Evolutionary conservation across 495 filamentous ascomycete species (phyloP).

Genomic region (Lasiosphaeria miniovina): DNA sequence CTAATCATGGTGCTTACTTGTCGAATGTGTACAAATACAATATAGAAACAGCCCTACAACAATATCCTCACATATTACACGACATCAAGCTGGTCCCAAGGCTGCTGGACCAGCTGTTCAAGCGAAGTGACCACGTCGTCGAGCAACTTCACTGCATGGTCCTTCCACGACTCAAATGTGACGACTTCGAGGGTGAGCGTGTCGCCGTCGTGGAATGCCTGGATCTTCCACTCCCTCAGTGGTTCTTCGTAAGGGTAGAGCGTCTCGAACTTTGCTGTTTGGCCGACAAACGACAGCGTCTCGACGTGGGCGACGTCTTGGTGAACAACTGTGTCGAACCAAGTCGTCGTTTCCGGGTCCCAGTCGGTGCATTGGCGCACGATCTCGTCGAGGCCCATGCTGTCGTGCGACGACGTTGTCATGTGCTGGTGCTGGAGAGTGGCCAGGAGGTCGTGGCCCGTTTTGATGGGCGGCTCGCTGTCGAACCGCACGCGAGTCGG

Average conservation of each 20-base stretch:
- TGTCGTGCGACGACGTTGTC: conserved; percentile 34
- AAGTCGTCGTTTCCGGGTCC: conserved; percentile 19
- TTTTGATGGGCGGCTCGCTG: conserved; percentile 12
- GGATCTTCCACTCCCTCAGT: conserved; percentile 45
- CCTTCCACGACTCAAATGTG: conserved; percentile 41
- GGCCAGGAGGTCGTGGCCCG: conserved; percentile 30
- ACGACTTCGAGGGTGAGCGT: conserved; percentile 42
- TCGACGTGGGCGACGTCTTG: conserved; percentile 47
- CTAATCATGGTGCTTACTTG: too few relatives aligned
- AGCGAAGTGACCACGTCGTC: conserved; percentile 33
- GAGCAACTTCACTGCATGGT: conserved; percentile 33
- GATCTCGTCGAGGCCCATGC: conserved; percentile 37
- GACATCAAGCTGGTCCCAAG: conserved; percentile 15
- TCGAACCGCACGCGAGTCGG: conserved; percentile 37
- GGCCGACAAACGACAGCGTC: conserved; percentile 27
- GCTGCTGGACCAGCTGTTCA: conserved; percentile 27
- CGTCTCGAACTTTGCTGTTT: conserved; percentile 35
- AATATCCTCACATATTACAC: not conserved
- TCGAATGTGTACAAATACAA: too few relatives aligned
- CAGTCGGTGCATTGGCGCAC: conserved; percentile 27
- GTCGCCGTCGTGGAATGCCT: conserved; percentile 39
- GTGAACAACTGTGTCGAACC: conserved; percentile 47
- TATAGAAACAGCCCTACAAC: too few relatives aligned
- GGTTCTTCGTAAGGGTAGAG: conserved; percentile 44
- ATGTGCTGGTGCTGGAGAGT: conserved; percentile 39